These are phyloP conservation scores for Malus hybrid DNA, from an alignment of 331 rosid species.

Conservation along the genomic window DNA sequence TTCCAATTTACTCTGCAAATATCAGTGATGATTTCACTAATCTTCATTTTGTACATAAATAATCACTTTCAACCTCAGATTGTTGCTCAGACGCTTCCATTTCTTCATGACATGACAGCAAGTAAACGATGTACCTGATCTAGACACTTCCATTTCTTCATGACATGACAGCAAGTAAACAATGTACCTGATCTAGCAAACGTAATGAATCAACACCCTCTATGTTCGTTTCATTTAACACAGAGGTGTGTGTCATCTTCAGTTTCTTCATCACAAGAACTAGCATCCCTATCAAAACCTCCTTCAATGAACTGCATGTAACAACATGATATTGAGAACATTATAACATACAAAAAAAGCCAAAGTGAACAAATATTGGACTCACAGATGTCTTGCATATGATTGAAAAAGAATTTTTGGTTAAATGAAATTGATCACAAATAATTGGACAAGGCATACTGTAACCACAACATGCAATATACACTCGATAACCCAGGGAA, in stretches of 20 bases:
- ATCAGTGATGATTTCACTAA: not conserved
- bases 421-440: not conserved
- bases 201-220: conserved; percentile 33
- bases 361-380: too few species aligned
- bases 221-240: conserved; percentile 22
- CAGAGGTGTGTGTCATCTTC: conserved; percentile 16
- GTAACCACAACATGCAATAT: not conserved
- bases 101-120: not conserved
- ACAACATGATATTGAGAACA: conserved; percentile 10
- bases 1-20: not conserved
- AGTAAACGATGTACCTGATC: conserved; percentile 6
- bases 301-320: conserved; percentile 63
- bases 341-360: not conserved
- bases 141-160: not conserved
- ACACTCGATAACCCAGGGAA: not conserved
- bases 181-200: conserved; percentile 18
- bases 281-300: not conserved
- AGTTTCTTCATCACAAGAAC: conserved; percentile 42
- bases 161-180: not conserved
- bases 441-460: not conserved
- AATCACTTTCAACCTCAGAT: not conserved
- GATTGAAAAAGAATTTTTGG: not conserved
- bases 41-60: not conserved
- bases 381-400: too few species aligned
- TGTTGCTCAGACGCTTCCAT: not conserved